Evolutionary conservation across 2,329 filamentous ascomycete genomes (phyloP).

Genomic region (Ceratocystis cubensis): DNA sequence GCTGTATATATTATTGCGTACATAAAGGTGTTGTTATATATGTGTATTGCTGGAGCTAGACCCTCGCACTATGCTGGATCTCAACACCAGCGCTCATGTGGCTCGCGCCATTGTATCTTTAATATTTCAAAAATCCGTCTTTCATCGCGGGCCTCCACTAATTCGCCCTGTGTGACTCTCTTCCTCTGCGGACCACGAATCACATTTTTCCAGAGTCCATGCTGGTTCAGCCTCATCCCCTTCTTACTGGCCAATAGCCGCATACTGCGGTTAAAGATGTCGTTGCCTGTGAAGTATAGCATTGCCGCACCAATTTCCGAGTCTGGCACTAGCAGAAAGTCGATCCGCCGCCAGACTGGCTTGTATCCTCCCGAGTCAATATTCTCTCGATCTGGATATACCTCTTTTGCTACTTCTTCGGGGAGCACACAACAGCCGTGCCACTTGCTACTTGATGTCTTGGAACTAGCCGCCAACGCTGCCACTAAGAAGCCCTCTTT

Average conservation of each 20-base stretch:
- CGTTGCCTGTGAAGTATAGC: conserved; percentile 93
- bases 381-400: conserved; percentile 5
- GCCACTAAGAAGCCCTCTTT: conserved; percentile 53
- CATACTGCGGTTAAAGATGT: conserved; percentile 85
- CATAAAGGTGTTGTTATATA: neutral
- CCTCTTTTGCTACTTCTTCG: conserved; percentile 26
- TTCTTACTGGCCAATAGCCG: conserved; percentile 67
- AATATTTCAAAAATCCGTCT: conserved; percentile 68
- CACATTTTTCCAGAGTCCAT: conserved; percentile 62
- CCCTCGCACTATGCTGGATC: neutral
- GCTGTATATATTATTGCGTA: too few species aligned
- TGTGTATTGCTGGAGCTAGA: neutral
- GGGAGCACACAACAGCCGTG: conserved; percentile 72
- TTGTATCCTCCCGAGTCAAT: conserved; percentile 4
- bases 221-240: conserved; percentile 74
- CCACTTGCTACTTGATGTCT: conserved; percentile 59
- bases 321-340: conserved; percentile 71
- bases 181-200: conserved; percentile 44
- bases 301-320: conserved; percentile 70
- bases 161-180: conserved; percentile 52
- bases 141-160: conserved; percentile 66
- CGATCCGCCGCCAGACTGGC: conserved; percentile 62
- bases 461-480: conserved; percentile 44
- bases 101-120: conserved; percentile 73
- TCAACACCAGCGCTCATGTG: conserved; percentile 63